These are phyloP conservation scores for Hsuehochloa calcarea DNA, from an alignment of 176 grass and related monocot species.

Conservation along the genomic window DNA sequence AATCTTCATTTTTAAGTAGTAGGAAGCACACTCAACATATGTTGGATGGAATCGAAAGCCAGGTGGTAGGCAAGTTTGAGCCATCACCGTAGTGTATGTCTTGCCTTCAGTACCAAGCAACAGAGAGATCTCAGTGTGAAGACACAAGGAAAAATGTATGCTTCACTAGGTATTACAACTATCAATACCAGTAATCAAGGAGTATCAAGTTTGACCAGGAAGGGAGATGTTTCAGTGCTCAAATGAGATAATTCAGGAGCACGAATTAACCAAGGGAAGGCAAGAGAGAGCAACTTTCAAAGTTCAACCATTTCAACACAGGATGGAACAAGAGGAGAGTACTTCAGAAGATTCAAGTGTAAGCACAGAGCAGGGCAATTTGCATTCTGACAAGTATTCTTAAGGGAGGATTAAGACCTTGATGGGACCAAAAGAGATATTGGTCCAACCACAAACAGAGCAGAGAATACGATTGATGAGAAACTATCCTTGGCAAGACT, in stretches of 20 bases:
- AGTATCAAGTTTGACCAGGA: background rate
- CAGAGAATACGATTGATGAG: background rate
- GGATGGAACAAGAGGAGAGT: background rate
- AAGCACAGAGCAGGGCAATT: conserved; percentile 11
- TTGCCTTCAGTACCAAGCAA: conserved; percentile 21
- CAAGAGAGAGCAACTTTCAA: background rate
- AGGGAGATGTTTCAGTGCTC: conserved; percentile 17
- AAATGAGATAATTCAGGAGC: background rate
- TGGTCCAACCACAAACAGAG: conserved; percentile 22
- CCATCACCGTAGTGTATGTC: conserved; percentile 42
- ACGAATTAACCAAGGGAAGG: background rate
- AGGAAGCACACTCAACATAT: conserved; percentile 41
- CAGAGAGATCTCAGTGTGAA: conserved; percentile 14
- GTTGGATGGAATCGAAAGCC: conserved; percentile 94
- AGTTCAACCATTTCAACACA: background rate
- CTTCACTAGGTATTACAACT: conserved; percentile 5
- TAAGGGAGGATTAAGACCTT: background rate
- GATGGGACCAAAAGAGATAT: conserved; percentile 29
- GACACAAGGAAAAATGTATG: conserved; percentile 20
- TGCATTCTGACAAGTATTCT: conserved; percentile 9
- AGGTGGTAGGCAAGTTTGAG: conserved; percentile 59
- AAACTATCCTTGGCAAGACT: conserved; percentile 46
- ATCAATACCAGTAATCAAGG: background rate
- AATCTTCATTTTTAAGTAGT: conserved; percentile 90
- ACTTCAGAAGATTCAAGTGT: too few relatives aligned